A percentile compares a stretch with the other conserved stretches of the same genome.
Conservation (phyloP, 2,329 filamentous ascomycete genomes). For the Biscogniauxia mediterranea region DNA sequence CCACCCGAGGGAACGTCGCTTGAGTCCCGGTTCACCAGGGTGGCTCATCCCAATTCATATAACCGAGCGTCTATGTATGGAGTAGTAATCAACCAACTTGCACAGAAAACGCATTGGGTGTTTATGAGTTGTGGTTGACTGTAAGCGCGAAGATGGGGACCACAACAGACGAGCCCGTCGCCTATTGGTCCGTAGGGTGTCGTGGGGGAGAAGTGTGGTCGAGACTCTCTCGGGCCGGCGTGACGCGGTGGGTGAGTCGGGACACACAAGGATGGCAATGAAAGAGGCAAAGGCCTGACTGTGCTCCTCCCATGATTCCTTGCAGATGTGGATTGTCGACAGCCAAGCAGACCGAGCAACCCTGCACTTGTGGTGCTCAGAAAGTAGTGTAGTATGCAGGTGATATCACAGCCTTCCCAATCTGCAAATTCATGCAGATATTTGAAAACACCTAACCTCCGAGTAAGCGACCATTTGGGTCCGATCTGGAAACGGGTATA, state of each 20-base stretch:
- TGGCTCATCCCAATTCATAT: constrained; percentile 10
- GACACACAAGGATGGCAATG: neutral
- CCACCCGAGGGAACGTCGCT: constrained; percentile 11
- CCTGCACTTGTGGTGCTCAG: constrained; percentile 4
- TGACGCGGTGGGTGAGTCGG: constrained; percentile 16
- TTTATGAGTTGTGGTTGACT: constrained; percentile 3
- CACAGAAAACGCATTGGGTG: constrained; percentile 7
- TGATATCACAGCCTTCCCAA: neutral
- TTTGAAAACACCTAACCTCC: neutral
- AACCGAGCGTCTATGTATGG: constrained; percentile 17
- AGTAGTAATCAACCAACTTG: neutral
- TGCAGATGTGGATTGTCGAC: constrained; percentile 15
- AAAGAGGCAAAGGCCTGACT: neutral
- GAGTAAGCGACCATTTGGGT: neutral
- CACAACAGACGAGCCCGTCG: neutral
- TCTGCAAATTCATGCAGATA: neutral
- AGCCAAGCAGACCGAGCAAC: constrained; percentile 1
- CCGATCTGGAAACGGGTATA: neutral
- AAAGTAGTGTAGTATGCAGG: neutral
- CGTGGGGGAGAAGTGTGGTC: constrained; percentile 21
- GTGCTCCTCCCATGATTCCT: constrained; percentile 10
- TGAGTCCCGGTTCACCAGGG: constrained; percentile 6
- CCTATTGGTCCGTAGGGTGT: constrained; percentile 14
- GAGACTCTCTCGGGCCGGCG: constrained; percentile 24
- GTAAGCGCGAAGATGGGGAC: constrained; percentile 19